These are phyloP conservation scores for Tuber aestivum DNA, from an alignment of 495 filamentous ascomycete genomes.

Conservation along the genomic window DNA sequence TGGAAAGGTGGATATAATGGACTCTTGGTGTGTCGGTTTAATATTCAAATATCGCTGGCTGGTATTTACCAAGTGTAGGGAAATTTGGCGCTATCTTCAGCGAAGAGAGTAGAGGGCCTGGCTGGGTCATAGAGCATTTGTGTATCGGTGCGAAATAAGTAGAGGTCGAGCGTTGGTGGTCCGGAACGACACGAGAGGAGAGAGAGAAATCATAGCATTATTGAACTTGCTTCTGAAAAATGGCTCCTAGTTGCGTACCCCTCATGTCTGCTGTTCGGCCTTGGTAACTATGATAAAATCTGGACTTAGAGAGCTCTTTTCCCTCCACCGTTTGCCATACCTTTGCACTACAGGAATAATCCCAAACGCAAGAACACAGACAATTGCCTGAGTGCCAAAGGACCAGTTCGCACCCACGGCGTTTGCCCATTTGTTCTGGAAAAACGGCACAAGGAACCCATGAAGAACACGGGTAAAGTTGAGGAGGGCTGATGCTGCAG, in stretches of 20 bases:
- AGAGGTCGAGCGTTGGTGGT: background rate
- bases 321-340: slow-evolving; percentile 31
- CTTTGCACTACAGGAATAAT: slow-evolving; percentile 28
- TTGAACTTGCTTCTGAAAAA: background rate
- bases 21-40: background rate
- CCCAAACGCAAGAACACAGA: slow-evolving; percentile 20
- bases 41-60: background rate
- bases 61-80: background rate
- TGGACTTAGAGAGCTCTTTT: slow-evolving; percentile 11
- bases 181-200: background rate
- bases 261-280: background rate
- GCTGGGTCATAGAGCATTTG: background rate
- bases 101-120: background rate
- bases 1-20: background rate
- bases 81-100: background rate
- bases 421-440: slow-evolving; percentile 30
- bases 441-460: slow-evolving; percentile 36
- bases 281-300: slow-evolving; percentile 10
- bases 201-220: background rate
- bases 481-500: slow-evolving; percentile 30
- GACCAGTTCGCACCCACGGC: slow-evolving; percentile 28
- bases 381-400: slow-evolving; percentile 29
- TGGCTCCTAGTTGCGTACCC: background rate
- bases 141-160: background rate
- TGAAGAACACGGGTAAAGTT: slow-evolving; percentile 38